Percentiles rank a stretch among this genome's conserved stretches.
These are phyloP conservation scores for Metarhizium robertsii DNA, from an alignment of 2,329 filamentous ascomycete genomes.

Conservation along the genomic window DNA sequence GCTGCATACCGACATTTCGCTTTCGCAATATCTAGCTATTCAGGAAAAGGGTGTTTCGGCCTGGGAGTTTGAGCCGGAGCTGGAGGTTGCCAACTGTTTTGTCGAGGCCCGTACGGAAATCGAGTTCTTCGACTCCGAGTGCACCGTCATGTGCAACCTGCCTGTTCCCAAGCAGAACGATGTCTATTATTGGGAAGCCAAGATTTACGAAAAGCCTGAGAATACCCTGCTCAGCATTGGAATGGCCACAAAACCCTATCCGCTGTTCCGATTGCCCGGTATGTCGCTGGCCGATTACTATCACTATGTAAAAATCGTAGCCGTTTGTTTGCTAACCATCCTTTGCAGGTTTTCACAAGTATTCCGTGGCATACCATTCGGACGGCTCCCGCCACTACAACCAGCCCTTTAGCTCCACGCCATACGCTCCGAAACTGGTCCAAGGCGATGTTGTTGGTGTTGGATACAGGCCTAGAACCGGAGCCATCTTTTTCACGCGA, in stretches of 20 bases:
- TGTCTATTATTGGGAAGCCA: slow-evolving; percentile 99
- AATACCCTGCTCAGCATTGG: slow-evolving; percentile 80
- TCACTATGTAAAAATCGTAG: neutral
- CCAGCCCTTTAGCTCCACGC: slow-evolving; percentile 74
- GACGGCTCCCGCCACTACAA: slow-evolving; percentile 81
- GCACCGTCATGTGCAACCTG: slow-evolving; percentile 92
- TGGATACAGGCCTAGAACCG: slow-evolving; percentile 87
- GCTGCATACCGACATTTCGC: slow-evolving; percentile 87
- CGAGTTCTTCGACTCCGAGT: slow-evolving; percentile 97
- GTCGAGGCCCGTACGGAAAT: slow-evolving; percentile 95
- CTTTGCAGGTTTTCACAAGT: slow-evolving; percentile 68
- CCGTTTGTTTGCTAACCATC: neutral
- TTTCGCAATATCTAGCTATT: slow-evolving; percentile 95
- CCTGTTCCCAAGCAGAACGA: slow-evolving; percentile 98
- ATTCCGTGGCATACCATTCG: slow-evolving; percentile 85
- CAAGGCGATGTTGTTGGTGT: slow-evolving; percentile 96
- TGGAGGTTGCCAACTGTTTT: slow-evolving; percentile 98
- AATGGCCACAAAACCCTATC: slow-evolving; percentile 94
- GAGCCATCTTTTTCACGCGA: slow-evolving; percentile 94
- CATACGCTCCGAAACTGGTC: slow-evolving; percentile 75
- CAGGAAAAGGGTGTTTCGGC: slow-evolving; percentile 99
- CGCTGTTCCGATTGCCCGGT: slow-evolving; percentile 89
- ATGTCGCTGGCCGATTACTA: slow-evolving; percentile 21
- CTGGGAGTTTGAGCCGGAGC: slow-evolving; percentile 98
- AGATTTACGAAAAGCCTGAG: slow-evolving; percentile 96